Base-by-base conservation (phyloP, 495 filamentous ascomycete genomes). In the Achaetomiella virescens region DNA sequence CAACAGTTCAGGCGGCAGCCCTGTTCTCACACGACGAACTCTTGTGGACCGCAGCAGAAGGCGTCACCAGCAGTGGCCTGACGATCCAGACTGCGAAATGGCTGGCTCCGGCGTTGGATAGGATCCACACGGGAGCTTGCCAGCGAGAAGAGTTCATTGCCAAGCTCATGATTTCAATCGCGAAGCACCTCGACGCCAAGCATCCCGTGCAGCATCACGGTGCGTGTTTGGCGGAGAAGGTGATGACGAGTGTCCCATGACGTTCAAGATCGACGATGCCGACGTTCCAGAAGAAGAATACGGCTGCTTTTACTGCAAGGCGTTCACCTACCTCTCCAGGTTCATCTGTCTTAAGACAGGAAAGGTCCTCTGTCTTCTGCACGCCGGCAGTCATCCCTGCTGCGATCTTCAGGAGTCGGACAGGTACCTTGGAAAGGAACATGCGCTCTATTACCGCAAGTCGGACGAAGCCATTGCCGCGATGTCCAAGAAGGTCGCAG, bases 1-100 rank as follows among this genome's bases (percentile, higher is more conserved):
- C 88, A 93, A 62, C 81, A 82, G 20, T 98, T 96, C 71, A 84
- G 93, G 55, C 81, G 90, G 37, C 90, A 95, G 60, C 91, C 93
- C 0, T 96, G 92, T 98, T 98, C 68, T 97, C 93, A 3, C 93
- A 98, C 55, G 93, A 98, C 68, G 93, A 97, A 68, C 72, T 98
- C n/a, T 75, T 98, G 6, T 84, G 95, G 67, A 95, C 93, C 2
- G 93, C 91, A 9, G 77, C 77, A 1, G 79, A 82, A 48, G 78
- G 78, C 4, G 69, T 74, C 56, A 86, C 87, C 21, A 78, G 78
- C 36, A 79, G 86, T 37, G 88, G 93, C 58, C 78, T 86, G 35
- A 87, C 88, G 0, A 97, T 98, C 52, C 86, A 91, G 59, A 97
- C 91, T 17, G 90, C 93, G 2, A 95, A 91, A 70, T 98, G 93